Evolutionary conservation across 805 yeast species (phyloP).

Genomic region (Ogataea kodamae): DNA sequence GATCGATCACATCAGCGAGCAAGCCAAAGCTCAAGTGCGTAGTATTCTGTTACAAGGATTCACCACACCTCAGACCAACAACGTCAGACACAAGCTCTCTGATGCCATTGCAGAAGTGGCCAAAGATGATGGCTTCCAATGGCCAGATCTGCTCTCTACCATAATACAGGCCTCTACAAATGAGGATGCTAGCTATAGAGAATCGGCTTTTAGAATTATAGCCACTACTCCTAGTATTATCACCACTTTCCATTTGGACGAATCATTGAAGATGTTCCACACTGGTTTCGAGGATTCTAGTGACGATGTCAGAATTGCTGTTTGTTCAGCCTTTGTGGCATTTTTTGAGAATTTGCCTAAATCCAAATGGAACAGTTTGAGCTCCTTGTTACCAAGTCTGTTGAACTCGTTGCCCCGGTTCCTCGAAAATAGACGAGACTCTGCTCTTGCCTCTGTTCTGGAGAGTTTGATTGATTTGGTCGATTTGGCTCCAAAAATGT

Average conservation of each 20-base stretch:
- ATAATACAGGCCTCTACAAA: slow-evolving; percentile 56
- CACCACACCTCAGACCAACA: slow-evolving; percentile 59
- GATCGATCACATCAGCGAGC: slow-evolving; percentile 62
- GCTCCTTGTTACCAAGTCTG: slow-evolving; percentile 77
- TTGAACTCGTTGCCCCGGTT: slow-evolving; percentile 85
- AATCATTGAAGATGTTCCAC: slow-evolving; percentile 66
- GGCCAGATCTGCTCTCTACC: slow-evolving; percentile 80
- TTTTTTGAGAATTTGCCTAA: slow-evolving; percentile 82
- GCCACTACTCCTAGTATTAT: slow-evolving; percentile 79
- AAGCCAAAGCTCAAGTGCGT: slow-evolving; percentile 61
- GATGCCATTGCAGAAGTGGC: slow-evolving; percentile 95
- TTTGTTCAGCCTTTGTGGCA: slow-evolving; percentile 89
- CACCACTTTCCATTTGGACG: slow-evolving; percentile 39
- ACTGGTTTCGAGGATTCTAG: slow-evolving; percentile 74
- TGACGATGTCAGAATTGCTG: slow-evolving; percentile 85
- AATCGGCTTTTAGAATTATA: slow-evolving; percentile 86
- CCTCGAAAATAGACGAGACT: slow-evolving; percentile 72
- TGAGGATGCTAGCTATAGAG: slow-evolving; percentile 66
- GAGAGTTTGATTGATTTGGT: slow-evolving; percentile 88
- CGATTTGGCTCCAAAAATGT: slow-evolving; percentile 91
- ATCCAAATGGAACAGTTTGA: slow-evolving; percentile 69
- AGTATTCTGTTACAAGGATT: slow-evolving; percentile 70
- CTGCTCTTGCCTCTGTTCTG: slow-evolving; percentile 80
- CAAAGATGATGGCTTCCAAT: slow-evolving; percentile 55
- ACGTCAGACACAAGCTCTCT: slow-evolving; percentile 84